These are phyloP conservation scores for Ulota crispa DNA, from an alignment of 225 moss, liverwort and hornwort genomes.

Conservation along the genomic window DNA sequence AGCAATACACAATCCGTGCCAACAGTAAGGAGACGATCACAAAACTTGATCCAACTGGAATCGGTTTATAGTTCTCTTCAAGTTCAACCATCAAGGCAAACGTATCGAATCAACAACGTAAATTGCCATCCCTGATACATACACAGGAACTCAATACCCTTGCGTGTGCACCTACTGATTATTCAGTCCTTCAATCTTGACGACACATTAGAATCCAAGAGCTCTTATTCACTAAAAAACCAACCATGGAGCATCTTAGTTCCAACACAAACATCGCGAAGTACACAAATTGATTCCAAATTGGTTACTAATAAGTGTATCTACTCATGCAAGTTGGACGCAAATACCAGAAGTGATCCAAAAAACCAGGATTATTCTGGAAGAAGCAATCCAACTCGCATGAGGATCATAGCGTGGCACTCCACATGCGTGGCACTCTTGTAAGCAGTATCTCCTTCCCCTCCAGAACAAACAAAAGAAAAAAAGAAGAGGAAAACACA, in stretches of 20 bases:
- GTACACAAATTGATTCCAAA: neutral
- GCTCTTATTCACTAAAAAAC: neutral
- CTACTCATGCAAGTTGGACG: neutral
- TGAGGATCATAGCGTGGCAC: too few species aligned
- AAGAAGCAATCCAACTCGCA: too few species aligned
- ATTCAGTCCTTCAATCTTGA: neutral
- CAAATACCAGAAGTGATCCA: neutral
- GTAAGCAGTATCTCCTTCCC: too few species aligned
- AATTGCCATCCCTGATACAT: neutral
- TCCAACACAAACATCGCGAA: neutral
- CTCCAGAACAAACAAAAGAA: too few species aligned
- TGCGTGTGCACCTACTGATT: neutral
- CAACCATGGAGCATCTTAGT: neutral
- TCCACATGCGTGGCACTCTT: too few species aligned
- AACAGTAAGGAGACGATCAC: neutral
- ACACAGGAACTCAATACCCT: neutral
- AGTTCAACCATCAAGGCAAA: too few species aligned
- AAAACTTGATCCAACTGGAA: neutral
- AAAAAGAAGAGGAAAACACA: too few species aligned
- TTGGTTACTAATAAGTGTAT: neutral
- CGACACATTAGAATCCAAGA: too few species aligned
- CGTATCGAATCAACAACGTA: neutral
- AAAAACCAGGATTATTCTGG: too few species aligned
- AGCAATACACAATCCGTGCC: neutral
- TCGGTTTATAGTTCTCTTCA: neutral